phyloP scores from a whole-genome alignment of 805 yeast species.

The Teunomyces panamensis region DNA sequence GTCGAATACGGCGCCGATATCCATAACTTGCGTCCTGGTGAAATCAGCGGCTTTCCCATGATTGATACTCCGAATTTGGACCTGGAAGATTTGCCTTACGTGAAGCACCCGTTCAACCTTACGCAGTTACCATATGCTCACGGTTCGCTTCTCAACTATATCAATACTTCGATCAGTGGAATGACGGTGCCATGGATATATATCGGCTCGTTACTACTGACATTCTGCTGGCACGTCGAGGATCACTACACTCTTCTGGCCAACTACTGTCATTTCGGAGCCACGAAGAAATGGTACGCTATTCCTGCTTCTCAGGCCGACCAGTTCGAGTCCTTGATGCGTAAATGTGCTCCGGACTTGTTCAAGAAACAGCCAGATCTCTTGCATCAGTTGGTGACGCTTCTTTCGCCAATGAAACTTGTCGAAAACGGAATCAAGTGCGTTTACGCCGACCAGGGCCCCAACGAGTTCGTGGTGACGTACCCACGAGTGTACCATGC shows the following conservation, averaged over 20 bases:
- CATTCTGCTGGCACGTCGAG: conserved; percentile 97
- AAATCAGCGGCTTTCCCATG: conserved; percentile 75
- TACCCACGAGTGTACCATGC: conserved; percentile 45
- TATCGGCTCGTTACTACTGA: conserved; percentile 82
- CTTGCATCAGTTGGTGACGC: conserved; percentile 79
- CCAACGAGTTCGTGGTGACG: conserved; percentile 52
- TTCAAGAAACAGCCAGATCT: conserved; percentile 84
- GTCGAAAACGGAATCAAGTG: conserved; percentile 44
- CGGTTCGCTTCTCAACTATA: conserved; percentile 66
- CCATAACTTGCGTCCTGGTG: conserved; percentile 61
- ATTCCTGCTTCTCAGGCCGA: conserved; percentile 69
- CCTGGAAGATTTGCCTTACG: conserved; percentile 29
- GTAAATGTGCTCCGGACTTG: conserved; percentile 69
- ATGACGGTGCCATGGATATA: conserved; percentile 96
- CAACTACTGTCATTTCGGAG: conserved; percentile 88
- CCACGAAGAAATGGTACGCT: conserved; percentile 91
- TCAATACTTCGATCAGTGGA: conserved; percentile 73
- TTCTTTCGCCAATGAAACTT: conserved; percentile 66
- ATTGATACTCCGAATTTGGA: conserved; percentile 15
- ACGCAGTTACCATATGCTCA: conserved; percentile 66
- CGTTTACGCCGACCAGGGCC: conserved; percentile 61
- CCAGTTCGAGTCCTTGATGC: conserved; percentile 63
- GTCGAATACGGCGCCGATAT: conserved; percentile 86
- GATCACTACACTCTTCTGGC: conserved; percentile 91
- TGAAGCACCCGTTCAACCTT: conserved; percentile 70